Evolutionary conservation across 2,329 filamentous ascomycete species (phyloP).

Genomic region (Dothideomycetidae sp.): DNA sequence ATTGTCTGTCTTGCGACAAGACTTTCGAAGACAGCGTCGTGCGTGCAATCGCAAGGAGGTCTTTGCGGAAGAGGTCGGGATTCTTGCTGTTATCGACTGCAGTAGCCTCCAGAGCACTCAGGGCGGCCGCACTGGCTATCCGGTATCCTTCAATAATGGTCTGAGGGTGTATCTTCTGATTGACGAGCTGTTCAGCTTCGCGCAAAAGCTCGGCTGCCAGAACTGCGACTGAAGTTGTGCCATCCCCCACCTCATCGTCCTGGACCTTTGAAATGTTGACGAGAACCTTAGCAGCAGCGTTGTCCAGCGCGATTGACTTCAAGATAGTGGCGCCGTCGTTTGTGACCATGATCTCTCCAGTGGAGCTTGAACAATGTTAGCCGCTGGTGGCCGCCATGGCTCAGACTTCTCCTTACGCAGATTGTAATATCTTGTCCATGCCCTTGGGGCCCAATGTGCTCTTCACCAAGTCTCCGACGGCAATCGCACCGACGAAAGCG

Average conservation of each 20-base stretch:
- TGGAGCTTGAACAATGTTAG: slow-evolving; percentile 49
- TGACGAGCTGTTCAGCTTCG: slow-evolving; percentile 91
- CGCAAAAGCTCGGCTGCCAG: slow-evolving; percentile 87
- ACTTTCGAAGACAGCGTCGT: slow-evolving; percentile 98
- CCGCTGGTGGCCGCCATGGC: slow-evolving; percentile 14
- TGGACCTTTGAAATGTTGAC: slow-evolving; percentile 99
- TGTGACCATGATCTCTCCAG: slow-evolving; percentile 93
- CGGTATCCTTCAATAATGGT: slow-evolving; percentile 98
- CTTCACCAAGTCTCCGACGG: slow-evolving; percentile 93
- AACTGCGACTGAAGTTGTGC: slow-evolving; percentile 94
- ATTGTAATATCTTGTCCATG: slow-evolving; percentile 97
- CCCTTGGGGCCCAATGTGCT: slow-evolving; percentile 94
- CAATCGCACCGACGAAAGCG: slow-evolving; percentile 97
- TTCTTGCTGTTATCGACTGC: slow-evolving; percentile 85
- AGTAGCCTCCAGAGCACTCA: slow-evolving; percentile 67
- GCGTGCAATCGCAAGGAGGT: slow-evolving; percentile 77
- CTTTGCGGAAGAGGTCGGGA: slow-evolving; percentile 70
- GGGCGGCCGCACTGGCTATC: slow-evolving; percentile 83
- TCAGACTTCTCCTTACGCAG: slow-evolving; percentile 50
- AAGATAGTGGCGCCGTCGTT: slow-evolving; percentile 98
- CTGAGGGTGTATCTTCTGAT: slow-evolving; percentile 97
- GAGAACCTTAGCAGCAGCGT: slow-evolving; percentile 92
- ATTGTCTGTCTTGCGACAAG: slow-evolving; percentile 78
- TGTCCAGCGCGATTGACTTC: slow-evolving; percentile 96
- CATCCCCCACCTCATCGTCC: slow-evolving; percentile 96